These are phyloP conservation scores for Solanum chaucha DNA, from an alignment of 257 asterid species.

Conservation along the genomic window DNA sequence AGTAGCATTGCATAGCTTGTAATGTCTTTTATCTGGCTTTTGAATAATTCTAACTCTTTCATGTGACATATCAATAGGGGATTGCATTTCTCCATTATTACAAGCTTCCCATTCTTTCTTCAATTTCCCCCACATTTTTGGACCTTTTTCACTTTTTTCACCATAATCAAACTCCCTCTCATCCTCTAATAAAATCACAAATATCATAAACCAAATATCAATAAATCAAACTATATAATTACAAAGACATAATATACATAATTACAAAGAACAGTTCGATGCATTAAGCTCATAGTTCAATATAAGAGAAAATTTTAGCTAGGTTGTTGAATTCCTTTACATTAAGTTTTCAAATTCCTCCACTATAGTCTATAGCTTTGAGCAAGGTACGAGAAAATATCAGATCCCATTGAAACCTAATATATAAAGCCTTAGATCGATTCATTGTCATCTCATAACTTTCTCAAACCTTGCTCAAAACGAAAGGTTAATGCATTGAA, in stretches of 20 bases:
- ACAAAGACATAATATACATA: not conserved
- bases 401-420: not conserved
- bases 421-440: not conserved
- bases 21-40: not conserved
- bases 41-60: not conserved
- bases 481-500: not conserved
- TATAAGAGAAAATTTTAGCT: not conserved
- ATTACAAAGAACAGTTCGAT: not conserved
- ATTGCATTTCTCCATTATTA: slow-evolving; percentile 6
- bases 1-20: slow-evolving; percentile 9
- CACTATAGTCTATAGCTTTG: not conserved
- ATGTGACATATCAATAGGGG: slow-evolving; percentile 1
- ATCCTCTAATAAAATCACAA: slow-evolving; percentile 3
- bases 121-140: slow-evolving; percentile 5
- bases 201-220: not conserved
- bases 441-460: not conserved
- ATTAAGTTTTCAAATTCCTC: not conserved
- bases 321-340: not conserved
- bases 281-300: not conserved
- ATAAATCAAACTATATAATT: not conserved
- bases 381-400: not conserved
- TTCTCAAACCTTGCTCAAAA: not conserved
- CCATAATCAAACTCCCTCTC: slow-evolving; percentile 11
- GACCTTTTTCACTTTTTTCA: slow-evolving; percentile 1
- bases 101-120: slow-evolving; percentile 7